Evolutionary conservation across 768 basidiomycete species (phyloP), one percentile per base, ranked within the genome.

Genomic region (Cystofilobasidium ferigula): DNA sequence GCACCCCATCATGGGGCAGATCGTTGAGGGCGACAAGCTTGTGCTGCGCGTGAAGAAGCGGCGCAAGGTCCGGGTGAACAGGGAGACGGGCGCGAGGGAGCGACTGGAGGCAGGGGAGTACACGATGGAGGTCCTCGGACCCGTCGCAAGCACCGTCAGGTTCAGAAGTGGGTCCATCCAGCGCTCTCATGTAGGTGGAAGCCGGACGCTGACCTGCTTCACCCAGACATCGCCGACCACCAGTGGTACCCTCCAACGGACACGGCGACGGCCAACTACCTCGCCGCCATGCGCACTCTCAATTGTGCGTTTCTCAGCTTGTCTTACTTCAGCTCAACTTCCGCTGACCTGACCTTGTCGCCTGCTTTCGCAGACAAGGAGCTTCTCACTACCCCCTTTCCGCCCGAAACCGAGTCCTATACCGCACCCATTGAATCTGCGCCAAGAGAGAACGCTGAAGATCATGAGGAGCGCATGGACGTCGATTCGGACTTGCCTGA

Each of bases 141-240:
- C 61, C 6, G 61, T 68, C 34, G 54, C 67, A 6, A 63, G 59
- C 43, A 68, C 61, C 10, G 54, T 68, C 24, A 28, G 62, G 14
- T 68, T 63, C 57, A 36, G 67, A 57, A 45, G 67, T 68, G 24
- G 28, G 67, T 62, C 4, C 30, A 35, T 28, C 24, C 20, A 35
- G n/a, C n/a, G n/a, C n/a, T n/a, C n/a, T n/a, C n/a, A n/a, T n/a
- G n/a, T n/a, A n/a, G n/a, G n/a, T n/a, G n/a, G n/a, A n/a, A n/a
- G n/a, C n/a, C n/a, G n/a, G n/a, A n/a, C n/a, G n/a, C n/a, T n/a
- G n/a, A n/a, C n/a, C n/a, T n/a, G n/a, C n/a, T n/a, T n/a, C n/a
- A n/a, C n/a, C n/a, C 40, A 67, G 65, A 59, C 56, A 62, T 67
- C 43, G 59, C 59, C 28, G 65, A 67, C 42, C 51, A 61, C 38